Conservation (phyloP, 768 basidiomycete genomes). For the Mycena rosella region DNA sequence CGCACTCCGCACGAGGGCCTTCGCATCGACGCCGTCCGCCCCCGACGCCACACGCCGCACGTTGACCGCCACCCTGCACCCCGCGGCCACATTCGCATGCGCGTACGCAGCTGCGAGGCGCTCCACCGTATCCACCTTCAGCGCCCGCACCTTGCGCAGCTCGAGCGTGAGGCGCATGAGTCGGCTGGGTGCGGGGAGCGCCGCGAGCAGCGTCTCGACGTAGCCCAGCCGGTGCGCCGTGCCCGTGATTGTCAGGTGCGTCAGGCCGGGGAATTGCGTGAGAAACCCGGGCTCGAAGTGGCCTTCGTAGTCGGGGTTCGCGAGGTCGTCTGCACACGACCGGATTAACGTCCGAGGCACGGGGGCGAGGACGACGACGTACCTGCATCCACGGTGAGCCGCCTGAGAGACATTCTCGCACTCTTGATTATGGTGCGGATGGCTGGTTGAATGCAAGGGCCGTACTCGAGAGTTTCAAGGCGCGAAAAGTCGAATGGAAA, state of each 20-base stretch:
- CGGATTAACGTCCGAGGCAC: too few species aligned
- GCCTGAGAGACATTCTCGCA: background rate
- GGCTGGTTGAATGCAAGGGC: background rate
- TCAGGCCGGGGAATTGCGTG: slow-evolving; percentile 5
- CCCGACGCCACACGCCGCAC: background rate
- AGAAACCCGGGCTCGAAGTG: slow-evolving; percentile 8
- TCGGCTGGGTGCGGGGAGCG: background rate
- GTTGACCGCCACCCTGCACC: slow-evolving; percentile 1
- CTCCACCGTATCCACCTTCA: background rate
- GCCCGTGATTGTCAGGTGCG: slow-evolving; percentile 6
- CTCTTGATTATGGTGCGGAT: background rate
- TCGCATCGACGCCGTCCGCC: background rate
- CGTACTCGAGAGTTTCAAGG: background rate
- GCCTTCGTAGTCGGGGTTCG: too few species aligned
- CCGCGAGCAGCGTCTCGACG: slow-evolving; percentile 3
- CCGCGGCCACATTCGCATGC: background rate
- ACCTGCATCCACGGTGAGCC: slow-evolving; percentile 9
- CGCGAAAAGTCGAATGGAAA: slow-evolving; percentile 13
- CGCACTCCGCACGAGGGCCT: background rate
- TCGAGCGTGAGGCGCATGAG: background rate
- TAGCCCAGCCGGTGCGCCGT: background rate
- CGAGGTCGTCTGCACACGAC: too few species aligned
- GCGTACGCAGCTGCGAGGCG: background rate
- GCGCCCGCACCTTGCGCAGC: background rate
- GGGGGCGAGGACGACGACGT: background rate